Conservation (phyloP, 2,329 filamentous ascomycete genomes). For the Calonectria honghensis region DNA sequence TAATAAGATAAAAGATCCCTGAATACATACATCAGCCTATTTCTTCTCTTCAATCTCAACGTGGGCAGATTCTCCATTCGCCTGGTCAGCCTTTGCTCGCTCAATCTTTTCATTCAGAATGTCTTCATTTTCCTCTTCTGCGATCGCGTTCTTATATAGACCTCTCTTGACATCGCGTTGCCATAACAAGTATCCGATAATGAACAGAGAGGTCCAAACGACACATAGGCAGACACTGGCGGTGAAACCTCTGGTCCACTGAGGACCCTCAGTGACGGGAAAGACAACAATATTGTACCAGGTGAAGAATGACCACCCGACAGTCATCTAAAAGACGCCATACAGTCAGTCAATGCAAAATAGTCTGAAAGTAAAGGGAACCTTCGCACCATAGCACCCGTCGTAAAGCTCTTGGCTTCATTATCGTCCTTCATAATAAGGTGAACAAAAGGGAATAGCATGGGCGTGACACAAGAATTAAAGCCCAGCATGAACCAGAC, state of each 20-base stretch:
- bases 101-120: conserved; percentile 47
- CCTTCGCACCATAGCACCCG: conserved; percentile 50
- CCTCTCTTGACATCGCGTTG: conserved; percentile 54
- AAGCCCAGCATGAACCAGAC: conserved; percentile 46
- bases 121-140: conserved; percentile 52
- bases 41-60: conserved; percentile 6
- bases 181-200: conserved; percentile 58
- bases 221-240: conserved; percentile 51
- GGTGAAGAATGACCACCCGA: conserved; percentile 52
- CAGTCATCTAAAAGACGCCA: conserved; percentile 53
- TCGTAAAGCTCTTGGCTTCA: conserved; percentile 52
- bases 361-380: no score
- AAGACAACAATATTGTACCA: conserved; percentile 52
- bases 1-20: background rate
- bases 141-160: conserved; percentile 46
- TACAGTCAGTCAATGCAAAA: background rate
- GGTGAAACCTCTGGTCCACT: conserved; percentile 52
- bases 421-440: conserved; percentile 51
- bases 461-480: conserved; percentile 51
- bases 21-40: background rate
- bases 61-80: background rate
- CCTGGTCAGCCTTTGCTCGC: background rate
- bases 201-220: conserved; percentile 56
- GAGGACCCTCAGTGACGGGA: conserved; percentile 45
- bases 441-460: conserved; percentile 52